Conservation (phyloP, 164 flowering plant species). For the Stephania japonica region DNA sequence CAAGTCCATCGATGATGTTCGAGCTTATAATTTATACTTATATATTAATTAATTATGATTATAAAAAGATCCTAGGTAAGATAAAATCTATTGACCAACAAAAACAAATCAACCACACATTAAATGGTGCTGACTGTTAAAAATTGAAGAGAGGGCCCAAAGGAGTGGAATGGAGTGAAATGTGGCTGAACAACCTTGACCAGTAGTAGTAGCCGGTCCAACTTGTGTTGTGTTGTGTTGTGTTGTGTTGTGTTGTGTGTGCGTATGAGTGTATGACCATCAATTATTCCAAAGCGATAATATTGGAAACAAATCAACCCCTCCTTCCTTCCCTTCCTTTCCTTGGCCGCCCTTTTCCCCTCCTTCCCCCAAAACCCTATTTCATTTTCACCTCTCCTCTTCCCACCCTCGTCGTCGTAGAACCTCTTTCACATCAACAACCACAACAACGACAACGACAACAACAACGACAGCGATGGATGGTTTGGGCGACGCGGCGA, state of each 20-base stretch:
- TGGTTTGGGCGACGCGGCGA: constrained; percentile 24
- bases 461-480: not conserved
- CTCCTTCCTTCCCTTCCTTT: not conserved
- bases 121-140: too few relatives aligned
- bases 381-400: not conserved
- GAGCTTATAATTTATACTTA: too few relatives aligned
- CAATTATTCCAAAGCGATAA: constrained; percentile 1
- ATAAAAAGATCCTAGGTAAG: not conserved
- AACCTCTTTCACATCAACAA: not conserved
- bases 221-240: too few relatives aligned
- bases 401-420: not conserved
- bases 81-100: not conserved
- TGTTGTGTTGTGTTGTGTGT: too few relatives aligned
- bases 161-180: not conserved
- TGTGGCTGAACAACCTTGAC: not conserved
- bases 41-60: too few relatives aligned
- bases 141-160: too few relatives aligned
- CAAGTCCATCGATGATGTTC: too few relatives aligned
- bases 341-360: not conserved
- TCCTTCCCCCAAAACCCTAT: not conserved
- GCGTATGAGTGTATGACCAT: not conserved
- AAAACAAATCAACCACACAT: too few relatives aligned
- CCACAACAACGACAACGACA: too few relatives aligned
- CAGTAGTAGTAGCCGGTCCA: not conserved
- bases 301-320: not conserved